Evolutionary conservation across 345 rosid genomes (phyloP), one percentile per base, ranked within the genome.

Genomic region (Melaleuca quinquenervia): DNA sequence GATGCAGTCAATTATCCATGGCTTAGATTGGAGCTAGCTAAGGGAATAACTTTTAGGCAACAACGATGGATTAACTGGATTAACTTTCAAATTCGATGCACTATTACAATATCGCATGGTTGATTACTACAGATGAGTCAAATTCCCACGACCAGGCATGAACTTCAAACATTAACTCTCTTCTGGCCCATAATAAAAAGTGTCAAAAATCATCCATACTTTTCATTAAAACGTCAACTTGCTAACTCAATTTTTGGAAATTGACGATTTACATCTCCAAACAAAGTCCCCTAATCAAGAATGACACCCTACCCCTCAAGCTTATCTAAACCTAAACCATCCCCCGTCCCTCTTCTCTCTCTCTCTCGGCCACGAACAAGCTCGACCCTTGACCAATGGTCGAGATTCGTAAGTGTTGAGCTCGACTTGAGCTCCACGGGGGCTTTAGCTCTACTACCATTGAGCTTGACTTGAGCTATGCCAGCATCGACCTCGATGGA

Each of bases 381-480:
- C 27, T 56, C n/a, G 27, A 24, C 62, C 29, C 62, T 56, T 27
- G n/a, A 27, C 29, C 62, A 56, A 41, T 4, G 2, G 41, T 41
- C 41, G 41, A 56, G 62, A 27, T 26, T 56, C 27, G n/a, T 13
- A 11, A 29, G 62, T 11, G 29, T 56, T 14, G 62, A 56, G 90
- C 86, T 84, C 83, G 86, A 45, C 53, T 87, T 84, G 88, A 82
- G 60, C 49, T 11, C 20, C 7, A 51, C 41, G 3, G 41, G 41
- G 41, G 41, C 41, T 41, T 41, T 41, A 41, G 41, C 41, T 41
- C 41, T 41, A 41, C 41, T n/a, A 27, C 29, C 5, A 27, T 56
- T 7, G 62, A 56, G 90, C 86, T 84, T 82, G 86, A 45, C 50
- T 87, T 84, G 88, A 82, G 60, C 49, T 11, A 11, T 15, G 26